Conservation (phyloP, 208 protist species). For the Leishmania tarentolae region DNA sequence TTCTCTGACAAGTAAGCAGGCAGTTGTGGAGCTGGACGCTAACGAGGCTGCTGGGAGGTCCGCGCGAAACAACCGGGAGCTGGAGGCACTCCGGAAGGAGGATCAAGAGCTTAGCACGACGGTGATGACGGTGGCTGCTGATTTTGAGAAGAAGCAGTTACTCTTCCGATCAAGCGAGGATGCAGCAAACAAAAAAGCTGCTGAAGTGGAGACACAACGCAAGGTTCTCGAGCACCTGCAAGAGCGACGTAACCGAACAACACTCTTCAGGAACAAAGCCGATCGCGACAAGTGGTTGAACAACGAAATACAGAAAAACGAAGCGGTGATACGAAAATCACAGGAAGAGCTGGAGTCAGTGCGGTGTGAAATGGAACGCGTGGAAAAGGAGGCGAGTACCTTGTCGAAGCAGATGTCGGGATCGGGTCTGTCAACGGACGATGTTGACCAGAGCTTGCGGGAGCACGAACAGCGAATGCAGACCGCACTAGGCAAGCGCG, state of each 20-base stretch:
- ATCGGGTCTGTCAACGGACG: slow-evolving; percentile 24
- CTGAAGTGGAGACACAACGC: slow-evolving; percentile 49
- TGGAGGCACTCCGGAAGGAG: slow-evolving; percentile 60
- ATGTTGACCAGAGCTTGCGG: slow-evolving; percentile 54
- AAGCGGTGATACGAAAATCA: slow-evolving; percentile 47
- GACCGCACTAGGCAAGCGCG: slow-evolving; percentile 39
- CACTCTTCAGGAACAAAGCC: slow-evolving; percentile 89
- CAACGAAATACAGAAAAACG: slow-evolving; percentile 81
- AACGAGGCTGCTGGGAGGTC: slow-evolving; percentile 45
- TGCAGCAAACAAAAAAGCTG: slow-evolving; percentile 37
- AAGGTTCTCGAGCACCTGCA: slow-evolving; percentile 78
- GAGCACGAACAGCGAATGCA: slow-evolving; percentile 44
- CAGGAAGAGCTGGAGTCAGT: slow-evolving; percentile 48
- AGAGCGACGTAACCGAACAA: slow-evolving; percentile 83
- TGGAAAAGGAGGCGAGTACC: slow-evolving; percentile 23
- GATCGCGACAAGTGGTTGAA: slow-evolving; percentile 92
- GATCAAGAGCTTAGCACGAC: slow-evolving; percentile 47
- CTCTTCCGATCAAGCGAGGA: slow-evolving; percentile 36
- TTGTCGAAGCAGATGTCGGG: slow-evolving; percentile 6
- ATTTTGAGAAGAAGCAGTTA: slow-evolving; percentile 44
- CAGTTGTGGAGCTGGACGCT: slow-evolving; percentile 69
- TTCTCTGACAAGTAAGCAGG: slow-evolving; percentile 56
- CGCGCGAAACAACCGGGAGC: slow-evolving; percentile 52
- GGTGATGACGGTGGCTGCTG: slow-evolving; percentile 27
- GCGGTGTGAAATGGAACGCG: slow-evolving; percentile 36